Percentiles rank a stretch among this genome's conserved stretches.
Conservation (phyloP, 345 rosid genomes). For the Salix purpurea region DNA sequence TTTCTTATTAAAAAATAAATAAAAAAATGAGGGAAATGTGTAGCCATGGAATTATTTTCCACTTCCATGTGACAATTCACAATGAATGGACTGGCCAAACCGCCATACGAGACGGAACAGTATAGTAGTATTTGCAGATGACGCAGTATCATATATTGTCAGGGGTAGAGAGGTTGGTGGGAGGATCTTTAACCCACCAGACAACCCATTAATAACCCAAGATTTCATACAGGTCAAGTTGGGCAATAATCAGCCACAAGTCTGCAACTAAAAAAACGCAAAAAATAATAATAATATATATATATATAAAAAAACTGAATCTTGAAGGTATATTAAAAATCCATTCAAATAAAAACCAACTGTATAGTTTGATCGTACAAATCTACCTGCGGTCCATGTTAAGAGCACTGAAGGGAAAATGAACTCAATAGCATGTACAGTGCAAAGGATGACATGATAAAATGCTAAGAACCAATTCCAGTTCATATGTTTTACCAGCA, state of each 20-base stretch:
- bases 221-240: not conserved
- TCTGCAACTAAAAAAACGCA: not conserved
- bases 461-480: not conserved
- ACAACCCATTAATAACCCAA: not conserved
- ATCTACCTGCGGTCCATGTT: not conserved
- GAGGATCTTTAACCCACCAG: not conserved
- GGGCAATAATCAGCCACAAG: not conserved
- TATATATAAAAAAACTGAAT: not conserved
- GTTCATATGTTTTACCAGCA: not conserved
- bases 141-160: not conserved
- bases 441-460: not conserved
- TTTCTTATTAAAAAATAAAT: not conserved
- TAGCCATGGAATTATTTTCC: not conserved
- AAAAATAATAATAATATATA: not conserved
- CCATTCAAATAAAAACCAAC: not conserved
- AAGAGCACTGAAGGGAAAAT: not conserved
- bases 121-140: not conserved
- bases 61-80: not conserved
- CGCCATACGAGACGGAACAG: not conserved
- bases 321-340: not conserved
- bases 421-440: not conserved
- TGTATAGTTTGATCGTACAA: not conserved
- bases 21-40: not conserved
- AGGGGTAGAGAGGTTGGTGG: not conserved
- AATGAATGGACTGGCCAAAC: not conserved